Conservation (phyloP, 2,329 filamentous ascomycete genomes). For the Colletotrichum tabaci region DNA sequence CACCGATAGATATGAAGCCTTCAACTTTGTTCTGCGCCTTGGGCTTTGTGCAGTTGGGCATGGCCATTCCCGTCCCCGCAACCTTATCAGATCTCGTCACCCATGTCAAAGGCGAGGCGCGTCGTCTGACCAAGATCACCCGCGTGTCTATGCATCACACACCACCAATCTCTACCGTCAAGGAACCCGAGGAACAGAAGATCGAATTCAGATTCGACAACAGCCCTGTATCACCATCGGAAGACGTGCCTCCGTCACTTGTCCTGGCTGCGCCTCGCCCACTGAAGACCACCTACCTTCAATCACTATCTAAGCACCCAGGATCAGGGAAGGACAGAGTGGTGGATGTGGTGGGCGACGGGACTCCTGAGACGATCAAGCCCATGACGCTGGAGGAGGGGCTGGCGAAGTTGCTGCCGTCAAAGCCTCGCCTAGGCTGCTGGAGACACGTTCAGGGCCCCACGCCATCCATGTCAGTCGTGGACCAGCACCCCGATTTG, state of each 20-base stretch:
- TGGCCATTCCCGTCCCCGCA: constrained; percentile 37
- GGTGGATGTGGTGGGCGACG: constrained; percentile 38
- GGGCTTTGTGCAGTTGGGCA: constrained; percentile 16
- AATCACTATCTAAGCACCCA: constrained; percentile 22
- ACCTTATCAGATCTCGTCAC: constrained; percentile 30
- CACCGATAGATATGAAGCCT: constrained; percentile 31
- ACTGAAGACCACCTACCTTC: constrained; percentile 41
- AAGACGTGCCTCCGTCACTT: constrained; percentile 29
- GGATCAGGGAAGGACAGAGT: constrained; percentile 31
- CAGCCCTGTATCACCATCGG: constrained; percentile 31
- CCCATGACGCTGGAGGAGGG: constrained; percentile 33
- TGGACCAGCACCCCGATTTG: constrained; percentile 39
- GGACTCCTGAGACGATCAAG: constrained; percentile 32
- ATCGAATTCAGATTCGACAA: constrained; percentile 38
- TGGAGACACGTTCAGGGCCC: constrained; percentile 31
- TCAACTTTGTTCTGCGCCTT: constrained; percentile 30
- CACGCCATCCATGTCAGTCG: constrained; percentile 10
- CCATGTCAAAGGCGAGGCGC: constrained; percentile 24
- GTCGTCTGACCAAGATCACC: constrained; percentile 21
- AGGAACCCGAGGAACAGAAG: constrained; percentile 11
- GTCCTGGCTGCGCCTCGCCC: constrained; percentile 34
- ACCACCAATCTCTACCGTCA: neutral
- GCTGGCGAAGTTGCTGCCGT: constrained; percentile 22
- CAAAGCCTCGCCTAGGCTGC: constrained; percentile 13
- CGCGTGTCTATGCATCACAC: constrained; percentile 14